Evolutionary conservation across 768 basidiomycete species (phyloP), one percentile per base, ranked within the genome.

Genomic region (Clathrus columnatus): DNA sequence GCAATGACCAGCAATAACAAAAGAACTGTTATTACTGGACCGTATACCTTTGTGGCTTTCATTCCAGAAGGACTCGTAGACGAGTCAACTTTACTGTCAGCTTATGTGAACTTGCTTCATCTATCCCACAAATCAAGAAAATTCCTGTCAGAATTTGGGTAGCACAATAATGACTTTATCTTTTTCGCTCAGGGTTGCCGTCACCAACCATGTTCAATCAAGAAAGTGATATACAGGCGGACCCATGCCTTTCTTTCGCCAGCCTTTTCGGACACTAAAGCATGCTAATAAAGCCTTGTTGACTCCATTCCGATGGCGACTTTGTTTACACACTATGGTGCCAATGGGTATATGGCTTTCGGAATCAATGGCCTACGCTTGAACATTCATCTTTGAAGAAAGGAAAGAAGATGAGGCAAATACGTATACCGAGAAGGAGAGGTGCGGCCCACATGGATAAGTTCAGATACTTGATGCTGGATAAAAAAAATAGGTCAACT

Each of bases 231-330:
- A 17, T 41, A 27, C 17, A 1, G 55, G 78, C 87, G 67, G 68
- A 92, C 92, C 91, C 66, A 98, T 91, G 29, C 96, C 95, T 51
- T 85, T 82, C 69, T 95, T 87, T 32, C 95, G 77, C 80, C 84
- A 96, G 36, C 75, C 70, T 68, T 83, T 84, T 68, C 80, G 78
- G 26, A 97, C 92, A 64, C 90, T 91, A 54, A n/a, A 98, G 80
- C 96, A 98, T 98, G 32, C 94, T 96, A 57, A 99, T 95, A 67
- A 98, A 99, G 14, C 96, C 96, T 66, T 96, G 72, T 66, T 92
- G 8, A 81, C 73, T 36, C 73, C 70, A 59, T 85, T 79, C 54
- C 75, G 75, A 71, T 98, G 96, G 67, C 80, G 76, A 62, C 92
- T 92, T 71, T 96, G 95, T 75, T 98, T 99, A 80, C 92, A 96